Evolutionary conservation across 2,329 filamentous ascomycete species (phyloP).

Genomic region (Sclerotinia glacialis): DNA sequence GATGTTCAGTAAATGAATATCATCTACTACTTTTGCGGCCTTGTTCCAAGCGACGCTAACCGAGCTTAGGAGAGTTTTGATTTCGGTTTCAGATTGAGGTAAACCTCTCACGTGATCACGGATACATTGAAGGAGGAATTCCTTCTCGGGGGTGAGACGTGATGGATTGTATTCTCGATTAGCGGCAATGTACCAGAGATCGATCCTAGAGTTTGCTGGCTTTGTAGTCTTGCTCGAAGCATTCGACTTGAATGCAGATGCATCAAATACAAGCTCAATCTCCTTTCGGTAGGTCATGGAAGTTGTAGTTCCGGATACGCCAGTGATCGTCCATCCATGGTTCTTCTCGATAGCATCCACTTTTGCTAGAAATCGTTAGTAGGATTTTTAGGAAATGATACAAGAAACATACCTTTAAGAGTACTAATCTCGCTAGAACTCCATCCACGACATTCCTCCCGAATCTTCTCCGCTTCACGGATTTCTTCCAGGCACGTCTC

Average conservation of each 20-base stretch:
- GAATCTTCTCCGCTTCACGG: constrained; percentile 73
- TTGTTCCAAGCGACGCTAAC: constrained; percentile 66
- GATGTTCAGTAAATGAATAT: constrained; percentile 60
- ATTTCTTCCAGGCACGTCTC: constrained; percentile 70
- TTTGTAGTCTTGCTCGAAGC: constrained; percentile 26
- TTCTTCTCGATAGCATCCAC: constrained; percentile 63
- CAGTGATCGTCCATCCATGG: constrained; percentile 70
- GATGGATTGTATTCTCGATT: constrained; percentile 52
- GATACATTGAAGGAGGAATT: constrained; percentile 73
- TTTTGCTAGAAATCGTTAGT: constrained; percentile 54
- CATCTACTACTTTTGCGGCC: constrained; percentile 56
- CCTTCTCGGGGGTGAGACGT: constrained; percentile 62
- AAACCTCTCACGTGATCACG: constrained; percentile 64
- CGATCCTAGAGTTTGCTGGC: constrained; percentile 54
- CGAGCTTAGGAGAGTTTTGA: constrained; percentile 56
- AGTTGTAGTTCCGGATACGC: constrained; percentile 59
- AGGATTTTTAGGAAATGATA: neutral
- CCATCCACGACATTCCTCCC: constrained; percentile 88
- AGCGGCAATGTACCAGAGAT: constrained; percentile 67
- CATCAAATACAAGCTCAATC: constrained; percentile 71
- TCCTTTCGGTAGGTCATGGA: constrained; percentile 72
- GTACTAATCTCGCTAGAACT: constrained; percentile 74
- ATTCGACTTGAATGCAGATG: constrained; percentile 54
- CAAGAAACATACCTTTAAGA: constrained; percentile 64
- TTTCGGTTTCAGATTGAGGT: constrained; percentile 54